Conservation (phyloP, 371 early-diverging fungal genomes). For the Mortierella polycephala region DNA sequence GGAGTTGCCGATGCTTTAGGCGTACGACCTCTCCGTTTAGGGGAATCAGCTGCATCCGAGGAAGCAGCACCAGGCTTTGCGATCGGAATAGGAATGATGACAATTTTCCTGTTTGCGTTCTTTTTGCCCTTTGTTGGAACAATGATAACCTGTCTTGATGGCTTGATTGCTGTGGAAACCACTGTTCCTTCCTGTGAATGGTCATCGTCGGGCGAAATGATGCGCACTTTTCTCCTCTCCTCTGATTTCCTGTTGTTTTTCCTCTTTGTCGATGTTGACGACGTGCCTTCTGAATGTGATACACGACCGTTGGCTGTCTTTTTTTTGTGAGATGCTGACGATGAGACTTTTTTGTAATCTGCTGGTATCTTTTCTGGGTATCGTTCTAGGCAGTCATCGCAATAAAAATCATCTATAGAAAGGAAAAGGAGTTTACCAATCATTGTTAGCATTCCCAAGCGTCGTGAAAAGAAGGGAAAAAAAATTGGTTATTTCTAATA, state of each 20-base stretch:
- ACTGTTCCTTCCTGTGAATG: not conserved
- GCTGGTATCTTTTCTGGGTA: conserved; percentile 42
- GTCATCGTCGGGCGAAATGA: conserved; percentile 2
- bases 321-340: conserved; percentile 22
- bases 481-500: not conserved
- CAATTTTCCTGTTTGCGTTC: conserved; percentile 28
- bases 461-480: not conserved
- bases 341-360: conserved; percentile 29
- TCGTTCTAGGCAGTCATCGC: conserved; percentile 33
- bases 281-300: not conserved
- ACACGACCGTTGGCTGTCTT: conserved; percentile 17
- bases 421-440: not conserved
- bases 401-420: conserved; percentile 41
- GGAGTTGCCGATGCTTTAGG: conserved; percentile 10
- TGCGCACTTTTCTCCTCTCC: conserved; percentile 17
- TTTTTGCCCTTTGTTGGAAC: conserved; percentile 19
- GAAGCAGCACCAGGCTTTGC: not conserved
- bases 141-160: conserved; percentile 18
- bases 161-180: not conserved
- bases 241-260: conserved; percentile 23
- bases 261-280: conserved; percentile 8
- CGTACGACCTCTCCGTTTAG: conserved; percentile 25
- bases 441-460: not conserved
- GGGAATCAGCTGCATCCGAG: not conserved
- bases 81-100: conserved; percentile 45